A percentile compares a stretch with the other conserved stretches of the same genome.
Conservation (phyloP, 345 rosid species). For the Populus tremula region DNA sequence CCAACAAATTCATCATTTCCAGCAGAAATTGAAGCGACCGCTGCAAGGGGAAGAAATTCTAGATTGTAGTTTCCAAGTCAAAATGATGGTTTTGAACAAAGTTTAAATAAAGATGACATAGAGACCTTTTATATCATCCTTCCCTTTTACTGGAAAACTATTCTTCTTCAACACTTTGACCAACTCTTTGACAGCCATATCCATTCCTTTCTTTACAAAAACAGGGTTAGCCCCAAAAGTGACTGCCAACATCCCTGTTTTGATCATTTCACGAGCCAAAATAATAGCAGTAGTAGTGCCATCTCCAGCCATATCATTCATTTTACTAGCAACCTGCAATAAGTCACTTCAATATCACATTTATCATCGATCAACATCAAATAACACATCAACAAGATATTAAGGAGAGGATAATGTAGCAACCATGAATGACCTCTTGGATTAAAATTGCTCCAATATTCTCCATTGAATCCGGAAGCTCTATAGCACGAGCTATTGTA, state of each 20-base stretch:
- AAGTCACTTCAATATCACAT: too few species aligned
- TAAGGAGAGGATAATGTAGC: conserved; percentile 32
- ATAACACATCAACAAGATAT: conserved; percentile 5
- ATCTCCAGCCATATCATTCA: conserved; percentile 87
- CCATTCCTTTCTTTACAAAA: conserved; percentile 65
- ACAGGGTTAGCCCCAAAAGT: conserved; percentile 82
- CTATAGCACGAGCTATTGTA: conserved; percentile 68
- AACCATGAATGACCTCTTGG: conserved; percentile 84
- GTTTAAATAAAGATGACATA: not conserved
- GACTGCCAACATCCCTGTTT: conserved; percentile 64
- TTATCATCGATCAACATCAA: not conserved
- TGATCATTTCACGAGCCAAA: conserved; percentile 78
- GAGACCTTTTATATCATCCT: conserved; percentile 62
- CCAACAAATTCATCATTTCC: conserved; percentile 81
- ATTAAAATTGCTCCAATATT: conserved; percentile 73
- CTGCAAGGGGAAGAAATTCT: conserved; percentile 31
- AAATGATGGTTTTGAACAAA: not conserved
- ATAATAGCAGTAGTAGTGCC: conserved; percentile 84
- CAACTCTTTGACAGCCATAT: conserved; percentile 55
- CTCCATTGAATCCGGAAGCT: conserved; percentile 71
- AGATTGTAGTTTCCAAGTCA: not conserved
- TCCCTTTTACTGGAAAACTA: conserved; percentile 65
- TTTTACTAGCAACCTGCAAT: not conserved
- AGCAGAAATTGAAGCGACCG: conserved; percentile 87
- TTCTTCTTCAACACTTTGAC: conserved; percentile 44